These are phyloP conservation scores for Calamus simplicifolius DNA, from an alignment of 176 grass and related monocot species.

Conservation along the genomic window DNA sequence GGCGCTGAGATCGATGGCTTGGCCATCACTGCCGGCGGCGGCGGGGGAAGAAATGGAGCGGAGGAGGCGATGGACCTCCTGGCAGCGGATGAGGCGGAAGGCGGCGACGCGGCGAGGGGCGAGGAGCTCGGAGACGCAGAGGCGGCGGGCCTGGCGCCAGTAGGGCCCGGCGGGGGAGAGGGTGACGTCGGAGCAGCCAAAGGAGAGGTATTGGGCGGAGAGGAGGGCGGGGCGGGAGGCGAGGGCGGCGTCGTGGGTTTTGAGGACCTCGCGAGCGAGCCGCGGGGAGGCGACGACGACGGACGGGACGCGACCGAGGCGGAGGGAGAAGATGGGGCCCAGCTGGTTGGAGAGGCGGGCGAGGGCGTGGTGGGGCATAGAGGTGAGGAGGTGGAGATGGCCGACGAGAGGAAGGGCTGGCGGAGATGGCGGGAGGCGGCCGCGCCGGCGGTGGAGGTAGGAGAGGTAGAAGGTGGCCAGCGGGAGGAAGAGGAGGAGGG, in stretches of 20 bases:
- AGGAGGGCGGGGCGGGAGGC: conserved; percentile 50
- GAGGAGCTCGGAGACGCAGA: conserved; percentile 45
- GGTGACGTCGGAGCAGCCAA: conserved; percentile 44
- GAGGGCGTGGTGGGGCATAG: conserved; percentile 28
- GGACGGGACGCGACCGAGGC: conserved; percentile 42
- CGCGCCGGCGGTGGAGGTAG: conserved; percentile 2
- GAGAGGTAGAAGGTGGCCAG: too few species aligned
- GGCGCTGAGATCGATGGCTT: conserved; percentile 32
- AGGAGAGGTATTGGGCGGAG: conserved; percentile 34
- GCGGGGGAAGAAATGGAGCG: neutral
- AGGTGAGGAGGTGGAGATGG: conserved; percentile 29
- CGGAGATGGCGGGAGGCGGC: conserved; percentile 18
- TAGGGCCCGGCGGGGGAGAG: conserved; percentile 53
- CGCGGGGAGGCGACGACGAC: conserved; percentile 48
- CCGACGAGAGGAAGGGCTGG: conserved; percentile 29
- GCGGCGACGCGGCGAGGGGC: conserved; percentile 7
- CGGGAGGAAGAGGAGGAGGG: too few species aligned
- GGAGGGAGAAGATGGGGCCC: conserved; percentile 28
- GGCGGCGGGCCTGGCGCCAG: conserved; percentile 54
- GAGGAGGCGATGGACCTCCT: conserved; percentile 15
- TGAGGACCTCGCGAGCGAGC: conserved; percentile 46
- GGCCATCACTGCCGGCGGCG: neutral
- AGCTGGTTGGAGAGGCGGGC: conserved; percentile 14
- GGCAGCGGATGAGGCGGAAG: conserved; percentile 17
- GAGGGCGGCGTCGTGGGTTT: conserved; percentile 47